Conservation (phyloP, 257 asterid species). For the Nicotiana attenuata region DNA sequence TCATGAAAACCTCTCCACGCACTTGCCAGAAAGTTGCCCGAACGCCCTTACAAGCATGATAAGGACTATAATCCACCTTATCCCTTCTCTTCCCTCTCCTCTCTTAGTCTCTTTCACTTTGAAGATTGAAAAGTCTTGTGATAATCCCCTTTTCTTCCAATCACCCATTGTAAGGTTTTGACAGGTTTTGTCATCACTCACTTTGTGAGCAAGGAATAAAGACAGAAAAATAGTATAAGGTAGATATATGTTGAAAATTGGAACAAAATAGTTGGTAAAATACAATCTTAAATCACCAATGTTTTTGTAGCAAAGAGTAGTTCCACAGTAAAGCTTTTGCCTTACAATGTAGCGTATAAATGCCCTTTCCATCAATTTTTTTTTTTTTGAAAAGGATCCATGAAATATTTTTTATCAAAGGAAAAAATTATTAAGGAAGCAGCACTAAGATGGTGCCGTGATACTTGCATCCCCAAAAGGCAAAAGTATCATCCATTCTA, state of each 20-base stretch:
- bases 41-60: background rate
- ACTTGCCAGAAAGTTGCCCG: background rate
- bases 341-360: background rate
- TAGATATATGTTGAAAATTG: background rate
- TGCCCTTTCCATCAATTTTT: background rate
- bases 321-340: background rate
- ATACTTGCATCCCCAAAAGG: background rate
- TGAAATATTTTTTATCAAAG: background rate
- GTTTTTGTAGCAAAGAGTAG: background rate
- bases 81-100: background rate
- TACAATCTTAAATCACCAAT: background rate
- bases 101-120: background rate
- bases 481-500: background rate
- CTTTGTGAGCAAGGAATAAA: background rate
- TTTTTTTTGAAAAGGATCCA: background rate
- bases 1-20: background rate
- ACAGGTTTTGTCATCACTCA: background rate
- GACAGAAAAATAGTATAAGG: background rate
- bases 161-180: background rate
- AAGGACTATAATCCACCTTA: background rate
- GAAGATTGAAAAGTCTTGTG: background rate
- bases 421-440: background rate
- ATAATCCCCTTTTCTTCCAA: background rate
- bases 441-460: background rate
- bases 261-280: background rate